Base-by-base conservation (phyloP, 2,329 filamentous ascomycete species). In the Dendryphion nanum region DNA sequence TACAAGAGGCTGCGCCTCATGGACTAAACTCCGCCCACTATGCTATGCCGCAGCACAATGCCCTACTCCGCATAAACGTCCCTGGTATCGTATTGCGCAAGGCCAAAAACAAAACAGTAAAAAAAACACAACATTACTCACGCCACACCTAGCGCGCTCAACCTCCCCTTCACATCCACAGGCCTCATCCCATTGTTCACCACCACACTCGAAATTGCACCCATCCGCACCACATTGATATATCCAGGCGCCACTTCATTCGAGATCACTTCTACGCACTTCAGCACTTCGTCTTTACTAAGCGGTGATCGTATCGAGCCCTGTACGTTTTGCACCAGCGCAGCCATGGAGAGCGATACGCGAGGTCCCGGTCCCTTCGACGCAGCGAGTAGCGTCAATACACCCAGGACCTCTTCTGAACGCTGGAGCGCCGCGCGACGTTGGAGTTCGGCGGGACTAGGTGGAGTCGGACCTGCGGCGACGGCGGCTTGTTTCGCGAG, bases 371-470 rank as follows among this genome's bases (percentile, higher is more conserved):
- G 50, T n/a, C 42, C 42, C 30, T 57, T 59, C 39, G 47, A 57
- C 3, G 63, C 65, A 10, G 64, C 66, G 6, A 74, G 59, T 4
- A 74, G 53, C 0, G 66, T 64, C 2, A 75, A 54, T 2, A 73
- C 63, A 2, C 63, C 58, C 0, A 71, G 53, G 7, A 74, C 62
- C 24, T 75, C 72, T 42, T 71, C 66, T 4, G 71, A 57, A 13
- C 71, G 67, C 37, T 74, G 69, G 1, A 75, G 64, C 2, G 73
- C 73, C 1, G 71, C 64, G 34, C 53, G 59, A n/a, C 71, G 72
- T 28, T 69, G 66, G 4, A 70, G 59, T 34, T 74, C 64, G 10
- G 66, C 64, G 18, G 64, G 59, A 0, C 68, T 65, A 1, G 69
- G 70, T 1, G 68, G 61, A 1, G 57, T 47, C 1, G 69, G 64